Base-by-base conservation (phyloP, 2,329 filamentous ascomycete genomes). In the Delphinella strobiligena region DNA sequence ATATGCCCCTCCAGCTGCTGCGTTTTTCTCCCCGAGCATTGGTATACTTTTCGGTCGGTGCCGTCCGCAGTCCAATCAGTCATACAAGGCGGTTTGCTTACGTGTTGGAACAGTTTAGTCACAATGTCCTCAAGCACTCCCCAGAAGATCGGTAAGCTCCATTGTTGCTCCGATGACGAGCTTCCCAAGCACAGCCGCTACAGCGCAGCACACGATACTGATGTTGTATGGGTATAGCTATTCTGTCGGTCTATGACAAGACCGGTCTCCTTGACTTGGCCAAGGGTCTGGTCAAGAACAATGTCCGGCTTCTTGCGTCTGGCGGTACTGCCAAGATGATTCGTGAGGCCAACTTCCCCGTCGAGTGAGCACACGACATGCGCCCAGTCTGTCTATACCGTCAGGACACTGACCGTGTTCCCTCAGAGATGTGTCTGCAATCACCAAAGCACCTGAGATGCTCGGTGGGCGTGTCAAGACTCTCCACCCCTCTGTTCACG, bases 181-280 rank as follows among this genome's bases (percentile, higher is more conserved):
- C n/a, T n/a, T n/a, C n/a, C n/a, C n/a, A n/a, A n/a, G n/a, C n/a
- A n/a, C n/a, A n/a, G n/a, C n/a, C n/a, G n/a, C n/a, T n/a, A n/a
- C n/a, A n/a, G n/a, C n/a, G n/a, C n/a, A n/a, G n/a, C n/a, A n/a
- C n/a, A n/a, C n/a, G n/a, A n/a, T n/a, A n/a, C n/a, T n/a, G n/a
- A n/a, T n/a, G n/a, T n/a, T n/a, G n/a, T n/a, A n/a, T n/a, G n/a
- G n/a, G n/a, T n/a, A 36, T 43, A 67, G 91, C 91, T 51, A 96
- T 98, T 59, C 74, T 98, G 61, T 96, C 89, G 50, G 91, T 96
- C 70, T 96, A 91, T 61, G 86, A 98, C 74, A 98, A 98, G 79
- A 96, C 89, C 41, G 91, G 88, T 45, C 75, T 94, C 50, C 69
- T 95, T 51, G 88, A 95, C 65, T 73, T 95, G 52, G 86, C 87